Percentiles rank a stretch among this genome's conserved stretches.
Evolutionary conservation across 352 stramenopile species (phyloP).

Genomic region (Globisporangium perplexum): DNA sequence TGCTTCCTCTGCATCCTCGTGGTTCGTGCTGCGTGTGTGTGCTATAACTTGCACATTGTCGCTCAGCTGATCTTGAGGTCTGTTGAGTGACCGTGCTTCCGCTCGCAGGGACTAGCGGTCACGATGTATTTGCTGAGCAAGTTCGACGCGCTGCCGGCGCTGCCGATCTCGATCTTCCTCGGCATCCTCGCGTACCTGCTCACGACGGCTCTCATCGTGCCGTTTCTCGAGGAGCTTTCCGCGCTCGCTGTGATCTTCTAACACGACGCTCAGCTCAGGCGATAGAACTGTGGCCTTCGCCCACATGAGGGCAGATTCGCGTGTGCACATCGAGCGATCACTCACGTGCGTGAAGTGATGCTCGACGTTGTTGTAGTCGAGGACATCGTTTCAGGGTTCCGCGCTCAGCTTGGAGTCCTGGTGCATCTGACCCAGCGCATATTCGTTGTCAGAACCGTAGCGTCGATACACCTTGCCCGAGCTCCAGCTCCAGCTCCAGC

Average conservation of each 20-base stretch:
- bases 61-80: background rate
- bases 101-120: conserved; percentile 61
- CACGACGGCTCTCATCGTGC: conserved; percentile 22
- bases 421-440: too few species aligned
- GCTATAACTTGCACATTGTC: background rate
- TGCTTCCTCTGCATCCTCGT: conserved; percentile 92
- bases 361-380: too few species aligned
- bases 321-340: too few species aligned
- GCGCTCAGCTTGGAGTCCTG: too few species aligned
- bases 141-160: conserved; percentile 90
- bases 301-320: too few species aligned
- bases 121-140: conserved; percentile 93
- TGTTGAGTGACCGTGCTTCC: background rate
- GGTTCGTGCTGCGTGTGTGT: conserved; percentile 25
- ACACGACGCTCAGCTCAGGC: too few species aligned
- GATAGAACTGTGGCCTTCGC: too few species aligned
- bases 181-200: conserved; percentile 49
- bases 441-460: too few species aligned
- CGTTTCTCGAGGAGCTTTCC: conserved; percentile 27
- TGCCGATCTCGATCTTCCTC: conserved; percentile 95
- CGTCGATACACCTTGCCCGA: too few species aligned
- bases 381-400: too few species aligned
- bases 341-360: too few species aligned
- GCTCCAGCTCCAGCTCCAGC: too few species aligned
- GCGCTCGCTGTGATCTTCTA: background rate